Evolutionary conservation across 129 eudicot species (phyloP), one percentile per base, ranked within the genome.

Genomic region (Erigeron canadensis): DNA sequence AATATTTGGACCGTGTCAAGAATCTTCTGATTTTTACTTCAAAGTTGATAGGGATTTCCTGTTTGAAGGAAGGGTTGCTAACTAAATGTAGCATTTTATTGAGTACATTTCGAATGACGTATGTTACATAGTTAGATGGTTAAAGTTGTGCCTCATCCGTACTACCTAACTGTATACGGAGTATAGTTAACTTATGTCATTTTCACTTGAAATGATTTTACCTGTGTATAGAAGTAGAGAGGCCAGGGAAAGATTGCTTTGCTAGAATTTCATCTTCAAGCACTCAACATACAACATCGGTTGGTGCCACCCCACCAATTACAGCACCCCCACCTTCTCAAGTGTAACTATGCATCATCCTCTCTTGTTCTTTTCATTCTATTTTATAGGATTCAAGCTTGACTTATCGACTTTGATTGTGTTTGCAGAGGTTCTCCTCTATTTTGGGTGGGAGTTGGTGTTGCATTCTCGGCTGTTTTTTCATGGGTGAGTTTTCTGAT

Each of bases 381-480:
- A n/a, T 54, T 71, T 28, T 41, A 18, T 54, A 37, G n/a, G 42
- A 70, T 50, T 44, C 63, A 38, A 63, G 55, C 13, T 53, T 75
- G 74, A 67, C 76, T 5, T 59, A 18, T 28, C 76, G 37, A 63
- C 41, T 75, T 38, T 72, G 71, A 22, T 67, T 64, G 64, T 78
- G 77, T 57, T 75, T 81, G 50, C 72, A 93, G 98, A 66, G 96
- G 96, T 2, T 89, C 96, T 38, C 98, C 98, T 45, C 79, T 93
- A 72, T 93, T 89, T 74, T 93, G 98, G 98, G 83, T 93, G 67
- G 98, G 95, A 71, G 90, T 93, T 74, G 98, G 98, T 78, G 95
- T 93, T 82, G 98, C 92, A 10, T 76, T 89, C 69, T 93, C 98
- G 9, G 98, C 91, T 13, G 95, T 81, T 55, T 89, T 87, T 69